Percentiles rank a stretch among this genome's conserved stretches.
Evolutionary conservation across 345 rosid genomes (phyloP).

Genomic region (Corchorus capsularis): DNA sequence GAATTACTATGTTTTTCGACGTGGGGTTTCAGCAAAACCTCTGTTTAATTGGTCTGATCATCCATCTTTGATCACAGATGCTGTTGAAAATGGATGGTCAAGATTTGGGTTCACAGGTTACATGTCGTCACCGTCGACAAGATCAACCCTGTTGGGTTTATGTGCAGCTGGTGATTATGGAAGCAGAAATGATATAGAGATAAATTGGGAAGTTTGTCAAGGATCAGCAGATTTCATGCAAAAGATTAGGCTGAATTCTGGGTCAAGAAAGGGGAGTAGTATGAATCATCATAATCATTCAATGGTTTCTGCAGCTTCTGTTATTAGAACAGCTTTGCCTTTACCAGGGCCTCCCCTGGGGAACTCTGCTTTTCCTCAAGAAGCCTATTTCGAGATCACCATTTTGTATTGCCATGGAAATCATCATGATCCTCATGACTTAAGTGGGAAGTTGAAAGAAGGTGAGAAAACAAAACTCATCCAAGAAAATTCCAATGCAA

Average conservation of each 20-base stretch:
- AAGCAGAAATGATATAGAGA: slow-evolving; percentile 50
- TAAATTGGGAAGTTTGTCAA: slow-evolving; percentile 80
- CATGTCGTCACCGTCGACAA: slow-evolving; percentile 39
- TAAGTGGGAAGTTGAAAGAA: slow-evolving; percentile 38
- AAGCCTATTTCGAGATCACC: slow-evolving; percentile 90
- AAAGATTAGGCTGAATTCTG: slow-evolving; percentile 65
- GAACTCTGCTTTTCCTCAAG: slow-evolving; percentile 84
- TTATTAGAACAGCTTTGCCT: slow-evolving; percentile 73
- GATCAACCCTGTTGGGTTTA: slow-evolving; percentile 51
- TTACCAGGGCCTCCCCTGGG: slow-evolving; percentile 85
- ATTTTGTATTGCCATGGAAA: slow-evolving; percentile 38
- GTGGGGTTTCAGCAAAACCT: slow-evolving; percentile 40
- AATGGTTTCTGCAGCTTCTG: slow-evolving; percentile 47
- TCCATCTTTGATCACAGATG: slow-evolving; percentile 69
- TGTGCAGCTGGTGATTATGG: slow-evolving; percentile 51
- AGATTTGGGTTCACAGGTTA: slow-evolving; percentile 67
- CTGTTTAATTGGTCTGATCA: slow-evolving; percentile 81
- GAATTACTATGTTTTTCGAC: slow-evolving; percentile 46
- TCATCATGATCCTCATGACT: slow-evolving; percentile 27
- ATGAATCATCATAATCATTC: slow-evolving; percentile 17
- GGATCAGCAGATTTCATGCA: slow-evolving; percentile 82
- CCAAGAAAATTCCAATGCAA: slow-evolving; percentile 37
- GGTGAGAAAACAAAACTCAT: slow-evolving; percentile 71
- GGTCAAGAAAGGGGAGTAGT: slow-evolving; percentile 31
- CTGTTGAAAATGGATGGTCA: slow-evolving; percentile 87